Conservation (phyloP, 768 basidiomycete species). For the Mycena floridula region DNA sequence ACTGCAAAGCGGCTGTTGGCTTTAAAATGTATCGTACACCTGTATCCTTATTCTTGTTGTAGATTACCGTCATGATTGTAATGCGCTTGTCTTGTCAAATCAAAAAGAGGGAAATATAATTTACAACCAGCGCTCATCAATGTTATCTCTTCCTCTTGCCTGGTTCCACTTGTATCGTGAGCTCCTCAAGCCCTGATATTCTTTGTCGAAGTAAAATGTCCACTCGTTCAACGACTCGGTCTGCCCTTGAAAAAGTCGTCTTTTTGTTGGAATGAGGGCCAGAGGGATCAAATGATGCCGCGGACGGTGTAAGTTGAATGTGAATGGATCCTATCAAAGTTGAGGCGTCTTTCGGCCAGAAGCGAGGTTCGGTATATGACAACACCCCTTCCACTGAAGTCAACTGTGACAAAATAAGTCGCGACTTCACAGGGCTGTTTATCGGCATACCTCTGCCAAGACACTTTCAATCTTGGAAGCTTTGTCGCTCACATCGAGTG, state of each 20-base stretch:
- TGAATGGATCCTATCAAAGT: conserved; percentile 88
- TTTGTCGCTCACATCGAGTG: conserved; percentile 74
- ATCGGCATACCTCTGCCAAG: conserved; percentile 50
- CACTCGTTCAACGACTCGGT: conserved; percentile 73
- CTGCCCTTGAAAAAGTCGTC: conserved; percentile 52
- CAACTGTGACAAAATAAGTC: conserved; percentile 40
- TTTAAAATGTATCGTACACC: too few species aligned
- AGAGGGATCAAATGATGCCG: conserved; percentile 47
- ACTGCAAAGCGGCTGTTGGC: too few species aligned
- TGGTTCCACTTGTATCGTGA: conserved; percentile 82
- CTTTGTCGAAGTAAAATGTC: conserved; percentile 61
- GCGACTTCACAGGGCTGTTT: neutral
- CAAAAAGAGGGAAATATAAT: neutral
- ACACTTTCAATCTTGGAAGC: conserved; percentile 50
- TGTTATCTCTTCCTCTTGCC: neutral
- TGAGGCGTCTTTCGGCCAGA: conserved; percentile 93
- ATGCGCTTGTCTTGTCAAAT: too few species aligned
- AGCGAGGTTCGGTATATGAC: conserved; percentile 75
- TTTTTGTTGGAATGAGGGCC: conserved; percentile 43
- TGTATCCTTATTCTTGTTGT: too few species aligned
- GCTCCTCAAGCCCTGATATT: conserved; percentile 80
- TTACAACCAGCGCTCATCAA: conserved; percentile 1
- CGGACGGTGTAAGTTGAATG: conserved; percentile 72
- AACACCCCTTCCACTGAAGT: conserved; percentile 70
- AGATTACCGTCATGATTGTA: too few species aligned